Base-by-base conservation (phyloP, 371 early-diverging fungal species). In the Gilbertella persicaria region DNA sequence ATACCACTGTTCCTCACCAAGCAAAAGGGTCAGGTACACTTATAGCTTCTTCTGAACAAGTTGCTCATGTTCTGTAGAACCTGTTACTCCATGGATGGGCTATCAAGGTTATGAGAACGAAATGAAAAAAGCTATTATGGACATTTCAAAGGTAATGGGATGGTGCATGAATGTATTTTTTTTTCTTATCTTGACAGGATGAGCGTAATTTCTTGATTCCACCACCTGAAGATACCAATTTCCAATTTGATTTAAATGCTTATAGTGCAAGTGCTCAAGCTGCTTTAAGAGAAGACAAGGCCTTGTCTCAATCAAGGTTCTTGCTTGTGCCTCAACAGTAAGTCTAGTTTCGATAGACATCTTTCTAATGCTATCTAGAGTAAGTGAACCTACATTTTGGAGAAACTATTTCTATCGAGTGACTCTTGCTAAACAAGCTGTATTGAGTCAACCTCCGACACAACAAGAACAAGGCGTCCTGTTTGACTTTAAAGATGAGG, bases 361-460 rank as follows among this genome's bases (percentile, higher is more conserved):
- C n/a, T 9, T 20, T 12, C 4, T 23, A 26, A 12, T 30, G 6
- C 16, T 43, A 26, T 14, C 23, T 62, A 87, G 86, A 40, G 76
- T 89, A 1, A 72, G 71, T 13, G 90, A 89, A 28, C 66, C 70
- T 1, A 64, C 54, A 6, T 89, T 89, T 60, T 89, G 89, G 89
- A 65, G 73, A 50, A 90, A 88, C 49, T 90, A 90, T 52, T 90
- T 90, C 64, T 88, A 90, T 62, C 77, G 89, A n/a, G 84, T 88
- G 0, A 79, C 80, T 3, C 60, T 84, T 29, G 59, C 82, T 25
- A 86, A 86, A 43, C 85, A 85, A 44, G 60, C 78, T 6, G 67
- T 71, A 5, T 51, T 80, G 17, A 60, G 58, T 30, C 36, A 47
- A 21, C 55, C 45, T 12, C 54, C 45, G 16, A 28, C 6, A 16